These are phyloP conservation scores for Linanthus parryae DNA, from an alignment of 148 eudicot genomes.

Conservation along the genomic window DNA sequence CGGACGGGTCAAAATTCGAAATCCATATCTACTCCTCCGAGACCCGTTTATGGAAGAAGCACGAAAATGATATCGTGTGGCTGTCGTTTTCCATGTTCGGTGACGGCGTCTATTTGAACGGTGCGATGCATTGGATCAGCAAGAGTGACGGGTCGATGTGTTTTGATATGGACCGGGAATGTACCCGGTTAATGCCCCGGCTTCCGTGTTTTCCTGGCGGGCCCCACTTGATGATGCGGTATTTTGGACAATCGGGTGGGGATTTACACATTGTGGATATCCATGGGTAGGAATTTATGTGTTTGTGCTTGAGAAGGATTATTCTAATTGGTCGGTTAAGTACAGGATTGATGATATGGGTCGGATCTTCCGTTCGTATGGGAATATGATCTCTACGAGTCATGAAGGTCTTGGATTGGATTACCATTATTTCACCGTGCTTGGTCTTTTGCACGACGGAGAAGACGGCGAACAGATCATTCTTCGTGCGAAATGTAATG, in stretches of 20 bases:
- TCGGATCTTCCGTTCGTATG: background rate
- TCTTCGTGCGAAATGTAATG: slow-evolving; percentile 1
- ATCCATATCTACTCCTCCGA: background rate
- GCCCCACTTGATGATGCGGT: background rate
- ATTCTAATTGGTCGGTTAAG: background rate
- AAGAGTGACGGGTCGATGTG: background rate
- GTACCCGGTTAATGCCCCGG: background rate
- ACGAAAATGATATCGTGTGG: background rate
- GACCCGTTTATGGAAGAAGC: background rate
- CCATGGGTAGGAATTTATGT: slow-evolving; percentile 1
- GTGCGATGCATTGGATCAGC: slow-evolving; percentile 5
- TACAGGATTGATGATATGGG: background rate
- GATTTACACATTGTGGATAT: background rate
- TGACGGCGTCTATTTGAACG: slow-evolving; percentile 1
- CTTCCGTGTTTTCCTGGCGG: background rate
- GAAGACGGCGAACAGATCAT: background rate
- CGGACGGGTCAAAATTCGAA: background rate
- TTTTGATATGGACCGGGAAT: background rate
- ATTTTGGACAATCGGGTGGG: slow-evolving; percentile 6
- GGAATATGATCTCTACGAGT: background rate
- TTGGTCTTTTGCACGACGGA: background rate
- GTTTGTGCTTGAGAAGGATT: slow-evolving; percentile 7
- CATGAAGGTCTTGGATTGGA: background rate
- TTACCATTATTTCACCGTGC: background rate
- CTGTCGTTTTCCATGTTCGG: background rate